Evolutionary conservation across 192 early-diverging fungal genomes (phyloP), one percentile per base, ranked within the genome.

Genomic region (Backusella macrospora): DNA sequence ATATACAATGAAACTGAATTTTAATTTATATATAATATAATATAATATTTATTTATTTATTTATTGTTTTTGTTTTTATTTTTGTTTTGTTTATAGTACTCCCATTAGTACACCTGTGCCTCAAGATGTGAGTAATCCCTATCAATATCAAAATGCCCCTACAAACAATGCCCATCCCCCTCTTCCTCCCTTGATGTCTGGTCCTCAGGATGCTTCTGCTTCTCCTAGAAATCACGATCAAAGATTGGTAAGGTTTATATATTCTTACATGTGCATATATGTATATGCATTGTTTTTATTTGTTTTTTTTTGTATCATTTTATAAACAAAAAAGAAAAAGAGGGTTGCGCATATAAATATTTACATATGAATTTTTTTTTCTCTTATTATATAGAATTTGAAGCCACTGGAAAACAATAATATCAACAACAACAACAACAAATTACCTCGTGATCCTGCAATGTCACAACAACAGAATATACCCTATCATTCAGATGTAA

Each of bases 41-140:
- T n/a, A n/a, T n/a, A n/a, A n/a, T n/a, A n/a, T n/a, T n/a, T n/a
- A n/a, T n/a, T n/a, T n/a, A 62, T 62, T 2, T 47, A 47, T 47
- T 14, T 14, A 47, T 47, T 14, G 3, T 14, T 10, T 1, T 8
- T 26, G 1, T 16, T 16, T 43, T 43, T 38, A 23, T 45, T 45
- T 14, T 68, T 21, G 21, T 42, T 43, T 43, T 15, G 40, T 39
- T 40, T 42, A 67, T 44, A 67, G 65, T 52, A 26, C 68, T 52
- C 45, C 47, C 15, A 29, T 52, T 4, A 39, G 46, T 15, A 49
- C 70, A 4, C 78, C 73, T 9, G 49, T 74, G 8, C 78, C 78
- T 37, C 78, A 79, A 79, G 78, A 79, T 71, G 78, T 79, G 21
- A 73, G 65, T 49, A 79, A 79, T 46, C 78, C 78, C 34, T 69